Percentiles rank a stretch among this genome's conserved stretches.
These are phyloP conservation scores for Ascomycota sp. DNA, from an alignment of 2,329 filamentous ascomycete species.

Conservation along the genomic window DNA sequence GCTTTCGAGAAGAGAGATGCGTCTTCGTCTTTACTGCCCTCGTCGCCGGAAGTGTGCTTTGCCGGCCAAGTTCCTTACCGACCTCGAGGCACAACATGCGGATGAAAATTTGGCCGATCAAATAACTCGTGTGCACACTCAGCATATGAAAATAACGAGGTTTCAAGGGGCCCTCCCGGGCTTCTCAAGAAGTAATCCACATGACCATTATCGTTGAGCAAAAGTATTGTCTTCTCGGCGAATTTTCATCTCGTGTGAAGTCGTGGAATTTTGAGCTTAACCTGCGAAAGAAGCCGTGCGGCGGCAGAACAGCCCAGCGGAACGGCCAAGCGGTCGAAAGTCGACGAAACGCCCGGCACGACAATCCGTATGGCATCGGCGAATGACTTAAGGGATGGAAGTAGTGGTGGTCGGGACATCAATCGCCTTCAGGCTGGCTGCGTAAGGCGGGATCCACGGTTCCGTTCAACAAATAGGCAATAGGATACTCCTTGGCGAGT, in stretches of 20 bases:
- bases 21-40: conserved; percentile 34
- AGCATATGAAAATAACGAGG: conserved; percentile 97
- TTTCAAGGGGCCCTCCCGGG: conserved; percentile 71
- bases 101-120: conserved; percentile 75
- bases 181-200: conserved; percentile 78
- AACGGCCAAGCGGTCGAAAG: conserved; percentile 9
- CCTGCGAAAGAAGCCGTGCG: conserved; percentile 34
- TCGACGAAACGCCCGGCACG: conserved; percentile 28
- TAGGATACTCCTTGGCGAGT: conserved; percentile 49
- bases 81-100: conserved; percentile 77
- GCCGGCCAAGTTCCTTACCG: conserved; percentile 50
- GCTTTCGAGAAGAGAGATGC: conserved; percentile 8
- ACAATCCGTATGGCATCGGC: conserved; percentile 41
- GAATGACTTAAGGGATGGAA: conserved; percentile 43
- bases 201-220: conserved; percentile 92
- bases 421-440: conserved; percentile 54
- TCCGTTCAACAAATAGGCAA: conserved; percentile 82
- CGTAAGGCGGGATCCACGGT: conserved; percentile 72
- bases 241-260: conserved; percentile 81
- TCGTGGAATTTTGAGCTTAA: conserved; percentile 97
- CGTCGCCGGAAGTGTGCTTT: conserved; percentile 35
- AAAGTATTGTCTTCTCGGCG: conserved; percentile 67
- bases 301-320: conserved; percentile 17
- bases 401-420: conserved; percentile 55
- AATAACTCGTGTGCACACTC: conserved; percentile 86